A percentile compares a stretch with the other conserved stretches of the same genome.
Conservation (phyloP, 805 yeast genomes). For the Candida vartiovaarae region DNA sequence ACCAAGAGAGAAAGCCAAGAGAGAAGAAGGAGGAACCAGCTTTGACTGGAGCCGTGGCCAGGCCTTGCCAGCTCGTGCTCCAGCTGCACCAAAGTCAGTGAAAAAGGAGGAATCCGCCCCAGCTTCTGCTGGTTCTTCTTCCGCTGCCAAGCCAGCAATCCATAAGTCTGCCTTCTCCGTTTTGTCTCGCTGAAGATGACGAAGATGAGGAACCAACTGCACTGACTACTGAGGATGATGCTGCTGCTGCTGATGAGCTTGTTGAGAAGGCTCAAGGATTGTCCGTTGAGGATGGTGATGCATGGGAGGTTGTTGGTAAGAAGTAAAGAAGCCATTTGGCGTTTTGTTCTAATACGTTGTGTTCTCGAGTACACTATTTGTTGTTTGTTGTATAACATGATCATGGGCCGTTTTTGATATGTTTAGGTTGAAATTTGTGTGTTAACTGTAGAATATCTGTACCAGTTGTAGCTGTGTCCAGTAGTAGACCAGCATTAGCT, state of each 20-base stretch:
- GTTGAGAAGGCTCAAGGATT: slow-evolving; percentile 35
- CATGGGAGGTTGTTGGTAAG: slow-evolving; percentile 43
- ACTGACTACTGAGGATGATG: slow-evolving; percentile 11
- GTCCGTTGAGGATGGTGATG: slow-evolving; percentile 29
- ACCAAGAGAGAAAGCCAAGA: slow-evolving; percentile 14
- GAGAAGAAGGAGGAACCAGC: slow-evolving; percentile 29
- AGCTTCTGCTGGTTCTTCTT: slow-evolving; percentile 2
- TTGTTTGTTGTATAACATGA: background rate
- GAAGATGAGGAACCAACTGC: slow-evolving; percentile 32
- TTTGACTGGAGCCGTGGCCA: slow-evolving; percentile 28
- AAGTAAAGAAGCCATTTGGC: slow-evolving; percentile 17
- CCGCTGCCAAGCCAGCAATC: slow-evolving; percentile 22
- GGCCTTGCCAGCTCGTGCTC: slow-evolving; percentile 16
- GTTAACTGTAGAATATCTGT: too few relatives aligned
- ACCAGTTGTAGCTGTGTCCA: too few relatives aligned
- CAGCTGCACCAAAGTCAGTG: slow-evolving; percentile 4
- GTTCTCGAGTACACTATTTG: background rate
- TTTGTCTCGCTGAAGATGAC: slow-evolving; percentile 44
- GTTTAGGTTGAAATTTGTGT: too few relatives aligned
- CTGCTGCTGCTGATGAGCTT: slow-evolving; percentile 19
- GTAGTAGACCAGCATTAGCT: too few relatives aligned
- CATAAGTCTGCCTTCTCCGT: slow-evolving; percentile 45
- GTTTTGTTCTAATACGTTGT: background rate
- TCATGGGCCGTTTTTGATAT: slow-evolving; percentile 1
- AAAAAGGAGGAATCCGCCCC: background rate